phyloP scores from a whole-genome alignment of 1,284 basidiomycete genomes.

The Ganoderma multipileum region DNA sequence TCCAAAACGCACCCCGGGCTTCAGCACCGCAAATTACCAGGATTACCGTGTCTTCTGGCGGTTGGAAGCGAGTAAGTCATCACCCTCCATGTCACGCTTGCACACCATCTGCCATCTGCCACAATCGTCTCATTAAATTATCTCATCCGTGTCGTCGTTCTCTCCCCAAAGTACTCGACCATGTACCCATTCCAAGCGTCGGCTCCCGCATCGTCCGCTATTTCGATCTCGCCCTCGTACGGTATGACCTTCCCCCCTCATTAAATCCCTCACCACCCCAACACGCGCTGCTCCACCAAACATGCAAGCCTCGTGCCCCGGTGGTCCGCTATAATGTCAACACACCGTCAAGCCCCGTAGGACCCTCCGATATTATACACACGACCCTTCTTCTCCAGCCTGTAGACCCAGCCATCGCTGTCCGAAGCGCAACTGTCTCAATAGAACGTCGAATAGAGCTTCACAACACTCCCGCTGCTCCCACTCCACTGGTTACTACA shows the following conservation, averaged over 20 bases:
- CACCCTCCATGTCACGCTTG: conserved; percentile 22
- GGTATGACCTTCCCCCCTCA: conserved; percentile 57
- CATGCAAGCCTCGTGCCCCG: conserved; percentile 42
- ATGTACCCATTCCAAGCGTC: conserved; percentile 66
- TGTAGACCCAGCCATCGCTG: conserved; percentile 40
- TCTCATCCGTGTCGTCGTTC: conserved; percentile 29
- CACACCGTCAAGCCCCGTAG: conserved; percentile 45
- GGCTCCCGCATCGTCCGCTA: conserved; percentile 72
- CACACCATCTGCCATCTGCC: conserved; percentile 31
- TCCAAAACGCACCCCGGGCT: conserved; percentile 67
- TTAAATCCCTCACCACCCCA: conserved; percentile 32
- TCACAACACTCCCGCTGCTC: conserved; percentile 34
- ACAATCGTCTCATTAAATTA: conserved; percentile 16
- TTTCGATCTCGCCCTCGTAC: conserved; percentile 70
- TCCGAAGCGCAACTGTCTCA: conserved; percentile 44
- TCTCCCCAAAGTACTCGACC: conserved; percentile 60
- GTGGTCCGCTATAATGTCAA: conserved; percentile 45
- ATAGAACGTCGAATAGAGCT: conserved; percentile 50
- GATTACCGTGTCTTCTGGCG: conserved; percentile 84
- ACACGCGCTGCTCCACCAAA: conserved; percentile 32
- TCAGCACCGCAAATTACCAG: conserved; percentile 74
- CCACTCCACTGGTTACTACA: conserved; percentile 33
- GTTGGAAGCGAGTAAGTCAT: conserved; percentile 75
- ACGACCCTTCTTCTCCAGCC: conserved; percentile 45
- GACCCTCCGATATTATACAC: conserved; percentile 49